Evolutionary conservation across 164 flowering plant species (phyloP), one percentile per base, ranked within the genome.

Genomic region (Echeveria elegans): DNA sequence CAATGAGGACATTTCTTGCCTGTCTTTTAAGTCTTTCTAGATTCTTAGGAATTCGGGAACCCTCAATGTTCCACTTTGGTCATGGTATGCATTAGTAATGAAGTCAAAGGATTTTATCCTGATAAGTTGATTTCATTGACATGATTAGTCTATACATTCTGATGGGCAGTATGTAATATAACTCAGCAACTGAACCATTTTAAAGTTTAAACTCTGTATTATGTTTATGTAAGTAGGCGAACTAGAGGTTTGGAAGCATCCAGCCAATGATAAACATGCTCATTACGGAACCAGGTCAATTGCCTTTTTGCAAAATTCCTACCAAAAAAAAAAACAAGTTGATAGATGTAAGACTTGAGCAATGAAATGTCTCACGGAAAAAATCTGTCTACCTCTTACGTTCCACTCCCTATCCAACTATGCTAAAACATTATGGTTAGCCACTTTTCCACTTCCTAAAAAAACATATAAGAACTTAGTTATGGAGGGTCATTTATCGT

Each of bases 241-340:
- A 93, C 98, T 87, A 90, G 34, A 37, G 98, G 94, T 74, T 72
- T 85, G 43, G 98, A 86, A 77, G 94, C 98, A 80, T 90, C 82
- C 50, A 93, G 84, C 98, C 98, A 90, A 23, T 90, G 90, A 84
- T 93, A 93, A 34, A 87, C 86, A 47, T 41, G 78, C 77, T 93
- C 98, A 78, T 88, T 88, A 12, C 97, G 90, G 66, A 90, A 93
- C 97, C 98, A 93, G 48, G 96, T 93, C 84, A 87, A 56, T 69
- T 93, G 98, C 79, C 98, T 77, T 77, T 90, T 93, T 21, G 96
- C 97, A 80, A 93, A 93, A 67, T 93, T 87, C 70, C 98, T 93
- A 87, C 74, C 72, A 12, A 47, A 53, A 56, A 31, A 24, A 30
- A 38, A 6, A 6, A 36, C 6, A 36, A 21, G 8, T 6, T 24